These are phyloP conservation scores for Garcia nutans DNA, from an alignment of 345 rosid species.

Conservation along the genomic window DNA sequence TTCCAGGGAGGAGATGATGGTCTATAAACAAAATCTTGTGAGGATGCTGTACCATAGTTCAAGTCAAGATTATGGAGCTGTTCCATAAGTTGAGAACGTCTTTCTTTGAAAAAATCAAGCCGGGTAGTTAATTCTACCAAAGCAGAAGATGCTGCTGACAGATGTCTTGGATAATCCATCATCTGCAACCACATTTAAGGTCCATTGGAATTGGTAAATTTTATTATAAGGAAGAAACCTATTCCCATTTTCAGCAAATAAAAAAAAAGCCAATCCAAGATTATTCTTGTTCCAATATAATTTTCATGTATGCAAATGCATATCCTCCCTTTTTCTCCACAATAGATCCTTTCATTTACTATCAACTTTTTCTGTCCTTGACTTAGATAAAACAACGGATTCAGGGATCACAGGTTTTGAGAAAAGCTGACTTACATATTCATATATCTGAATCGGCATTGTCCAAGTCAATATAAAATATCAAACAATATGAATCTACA, in stretches of 20 bases:
- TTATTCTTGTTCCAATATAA: neutral
- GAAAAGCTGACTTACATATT: neutral
- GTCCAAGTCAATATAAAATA: neutral
- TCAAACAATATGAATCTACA: neutral
- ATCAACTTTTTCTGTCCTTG: neutral
- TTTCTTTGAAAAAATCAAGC: slow-evolving; percentile 98
- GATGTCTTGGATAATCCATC: slow-evolving; percentile 78
- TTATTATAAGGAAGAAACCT: neutral
- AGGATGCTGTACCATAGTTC: slow-evolving; percentile 71
- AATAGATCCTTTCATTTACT: neutral
- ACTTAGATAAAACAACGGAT: too few species aligned
- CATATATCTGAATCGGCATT: neutral
- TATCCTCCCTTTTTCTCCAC: neutral
- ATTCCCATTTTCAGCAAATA: neutral
- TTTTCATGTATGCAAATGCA: neutral
- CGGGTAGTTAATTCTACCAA: slow-evolving; percentile 88
- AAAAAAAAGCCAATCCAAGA: neutral
- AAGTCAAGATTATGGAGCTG: slow-evolving; percentile 94
- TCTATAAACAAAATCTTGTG: slow-evolving; percentile 79
- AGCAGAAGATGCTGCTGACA: slow-evolving; percentile 76
- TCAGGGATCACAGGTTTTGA: neutral
- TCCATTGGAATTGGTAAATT: neutral
- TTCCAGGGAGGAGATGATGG: slow-evolving; percentile 97
- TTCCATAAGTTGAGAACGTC: slow-evolving; percentile 96
- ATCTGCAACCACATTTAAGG: slow-evolving; percentile 41